These are phyloP conservation scores for Fusarium sp. DNA, from an alignment of 2,329 filamentous ascomycete genomes.

Conservation along the genomic window DNA sequence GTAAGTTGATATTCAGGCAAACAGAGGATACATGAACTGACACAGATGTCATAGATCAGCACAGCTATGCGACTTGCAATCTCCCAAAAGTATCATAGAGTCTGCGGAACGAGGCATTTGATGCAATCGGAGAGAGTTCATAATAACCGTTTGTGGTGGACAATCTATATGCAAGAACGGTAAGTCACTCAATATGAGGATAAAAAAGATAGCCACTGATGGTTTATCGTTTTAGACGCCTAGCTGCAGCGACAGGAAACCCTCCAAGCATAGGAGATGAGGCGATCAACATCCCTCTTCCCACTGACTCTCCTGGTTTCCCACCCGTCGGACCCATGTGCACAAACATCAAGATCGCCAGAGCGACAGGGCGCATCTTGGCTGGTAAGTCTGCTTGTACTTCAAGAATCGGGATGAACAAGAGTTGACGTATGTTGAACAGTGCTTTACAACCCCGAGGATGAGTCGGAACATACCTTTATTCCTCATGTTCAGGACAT, in stretches of 20 bases:
- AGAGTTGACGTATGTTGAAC: background rate
- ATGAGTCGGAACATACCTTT: constrained; percentile 46
- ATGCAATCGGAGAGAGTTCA: constrained; percentile 45
- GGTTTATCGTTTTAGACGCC: constrained; percentile 11
- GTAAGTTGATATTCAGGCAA: background rate
- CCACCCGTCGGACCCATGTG: constrained; percentile 45
- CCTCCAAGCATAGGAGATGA: constrained; percentile 42
- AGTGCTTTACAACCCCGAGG: constrained; percentile 48
- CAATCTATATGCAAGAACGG: constrained; percentile 48
- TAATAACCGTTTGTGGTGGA: constrained; percentile 46
- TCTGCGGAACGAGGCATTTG: constrained; percentile 42
- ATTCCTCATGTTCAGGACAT: constrained; percentile 49
- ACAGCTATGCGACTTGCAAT: constrained; percentile 45
- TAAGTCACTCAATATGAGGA: background rate
- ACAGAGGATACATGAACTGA: background rate
- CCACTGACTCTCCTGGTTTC: constrained; percentile 45
- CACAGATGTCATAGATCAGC: constrained; percentile 33
- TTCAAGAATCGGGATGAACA: fast-evolving
- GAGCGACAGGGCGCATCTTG: constrained; percentile 43
- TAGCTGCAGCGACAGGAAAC: constrained; percentile 43
- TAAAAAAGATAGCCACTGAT: background rate
- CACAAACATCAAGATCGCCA: constrained; percentile 46
- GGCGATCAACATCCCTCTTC: constrained; percentile 43
- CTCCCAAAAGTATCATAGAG: constrained; percentile 46
- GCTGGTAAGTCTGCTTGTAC: constrained; percentile 13